phyloP scores from a whole-genome alignment of 805 yeast species.

The Wickerhamomyces kurtzmanii region DNA sequence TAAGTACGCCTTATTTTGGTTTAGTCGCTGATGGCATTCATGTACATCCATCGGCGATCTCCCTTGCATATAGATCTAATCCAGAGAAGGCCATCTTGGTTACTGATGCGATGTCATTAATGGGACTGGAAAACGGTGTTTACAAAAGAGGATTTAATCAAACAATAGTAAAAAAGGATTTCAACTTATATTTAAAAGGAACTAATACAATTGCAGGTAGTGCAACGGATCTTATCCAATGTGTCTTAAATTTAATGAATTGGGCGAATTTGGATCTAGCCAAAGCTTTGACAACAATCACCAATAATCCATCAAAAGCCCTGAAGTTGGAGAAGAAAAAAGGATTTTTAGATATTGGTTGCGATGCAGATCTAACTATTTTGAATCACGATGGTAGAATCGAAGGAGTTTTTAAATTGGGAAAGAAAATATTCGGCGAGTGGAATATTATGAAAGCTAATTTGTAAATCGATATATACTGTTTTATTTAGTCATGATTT shows the following conservation, averaged over 20 bases:
- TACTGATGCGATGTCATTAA: slow-evolving; percentile 49
- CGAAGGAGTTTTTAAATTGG: slow-evolving; percentile 40
- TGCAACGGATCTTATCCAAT: slow-evolving; percentile 42
- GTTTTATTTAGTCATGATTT: no score
- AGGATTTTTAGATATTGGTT: slow-evolving; percentile 40
- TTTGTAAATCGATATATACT: no score
- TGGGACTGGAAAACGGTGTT: slow-evolving; percentile 46
- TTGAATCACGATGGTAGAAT: slow-evolving; percentile 33
- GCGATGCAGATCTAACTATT: slow-evolving; percentile 48
- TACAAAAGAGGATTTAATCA: slow-evolving; percentile 41
- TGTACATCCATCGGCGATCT: slow-evolving; percentile 43
- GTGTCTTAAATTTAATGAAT: slow-evolving; percentile 36
- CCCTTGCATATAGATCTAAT: slow-evolving; percentile 37
- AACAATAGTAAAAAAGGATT: slow-evolving; percentile 35
- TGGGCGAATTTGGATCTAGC: slow-evolving; percentile 41
- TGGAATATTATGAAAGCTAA: no score
- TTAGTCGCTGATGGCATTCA: slow-evolving; percentile 51
- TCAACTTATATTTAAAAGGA: slow-evolving; percentile 35
- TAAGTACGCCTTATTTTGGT: slow-evolving; percentile 36
- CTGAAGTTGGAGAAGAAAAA: slow-evolving; percentile 30
- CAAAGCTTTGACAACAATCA: slow-evolving; percentile 43
- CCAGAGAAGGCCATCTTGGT: slow-evolving; percentile 44
- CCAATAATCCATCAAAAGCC: slow-evolving; percentile 42
- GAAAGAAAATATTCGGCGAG: slow-evolving; percentile 24
- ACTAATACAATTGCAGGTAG: slow-evolving; percentile 54